Evolutionary conservation across 805 yeast genomes (phyloP).

Genomic region (Lipomyces orientalis): DNA sequence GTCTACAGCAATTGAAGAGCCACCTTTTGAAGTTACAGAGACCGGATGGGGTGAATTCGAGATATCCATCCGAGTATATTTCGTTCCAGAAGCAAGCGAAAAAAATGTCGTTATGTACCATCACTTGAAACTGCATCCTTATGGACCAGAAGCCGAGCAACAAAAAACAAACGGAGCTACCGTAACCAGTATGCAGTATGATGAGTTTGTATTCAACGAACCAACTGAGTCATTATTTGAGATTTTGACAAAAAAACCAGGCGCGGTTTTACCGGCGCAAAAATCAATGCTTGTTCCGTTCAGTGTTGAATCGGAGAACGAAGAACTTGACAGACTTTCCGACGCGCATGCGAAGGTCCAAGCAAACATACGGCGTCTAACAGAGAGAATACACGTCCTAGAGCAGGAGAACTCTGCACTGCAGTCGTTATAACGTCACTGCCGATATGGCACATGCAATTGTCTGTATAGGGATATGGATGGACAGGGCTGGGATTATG

Average conservation of each 20-base stretch:
- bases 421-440: constrained; percentile 3
- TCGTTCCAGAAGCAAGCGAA: constrained; percentile 85
- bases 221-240: constrained; percentile 92
- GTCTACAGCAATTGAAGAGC: constrained; percentile 67
- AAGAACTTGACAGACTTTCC: constrained; percentile 64
- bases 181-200: constrained; percentile 72
- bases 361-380: constrained; percentile 52
- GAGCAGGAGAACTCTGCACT: constrained; percentile 42
- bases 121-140: constrained; percentile 90
- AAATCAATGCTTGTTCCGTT: constrained; percentile 50
- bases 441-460: not conserved
- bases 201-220: constrained; percentile 92
- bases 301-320: constrained; percentile 61
- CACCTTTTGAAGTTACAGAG: constrained; percentile 94
- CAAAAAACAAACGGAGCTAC: constrained; percentile 45
- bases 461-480: constrained; percentile 1
- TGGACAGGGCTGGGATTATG: not conserved
- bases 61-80: constrained; percentile 82
- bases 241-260: constrained; percentile 70
- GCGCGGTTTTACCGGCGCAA: constrained; percentile 47
- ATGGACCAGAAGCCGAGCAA: constrained; percentile 49
- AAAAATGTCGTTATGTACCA: constrained; percentile 86
- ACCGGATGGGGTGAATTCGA: constrained; percentile 99
- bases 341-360: constrained; percentile 54
- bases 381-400: constrained; percentile 47